Evolutionary conservation across 768 basidiomycete species (phyloP), one percentile per base, ranked within the genome.

Genomic region (Lactarius sanguifluus): DNA sequence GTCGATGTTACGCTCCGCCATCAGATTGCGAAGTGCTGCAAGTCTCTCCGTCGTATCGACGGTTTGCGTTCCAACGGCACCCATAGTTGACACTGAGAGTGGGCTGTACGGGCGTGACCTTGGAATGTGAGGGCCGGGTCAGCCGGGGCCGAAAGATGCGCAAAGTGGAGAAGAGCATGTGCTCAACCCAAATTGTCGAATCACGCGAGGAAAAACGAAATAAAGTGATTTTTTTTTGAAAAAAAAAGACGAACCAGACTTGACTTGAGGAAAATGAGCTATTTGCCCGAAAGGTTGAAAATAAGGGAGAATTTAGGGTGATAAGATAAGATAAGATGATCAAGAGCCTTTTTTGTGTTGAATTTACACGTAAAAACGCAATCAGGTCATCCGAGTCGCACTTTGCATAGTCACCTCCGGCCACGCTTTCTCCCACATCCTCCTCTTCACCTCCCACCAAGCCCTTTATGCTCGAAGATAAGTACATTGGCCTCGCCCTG

Each of bases 401-500:
- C 32, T 9, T n/a, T 54, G 16, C 25, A 3, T 50, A 43, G 3
- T 57, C 61, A 59, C 54, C n/a, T 28, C 43, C 18, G n/a, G 43
- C 56, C 59, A 47, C 64, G 20, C 59, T 32, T 52, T 28, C 40
- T 61, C 34, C 6, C 61, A 50, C 60, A 57, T 32, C 50, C 57
- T 41, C 50, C 41, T 47, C 43, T 41, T 32, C 50, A 18, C 30
- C 58, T 4, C 41, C 10, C 30, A 30, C 56, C 15, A 43, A 13
- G 6, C 20, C 41, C 50, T 36, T 62, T 58, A 90, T 91, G 87
- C 79, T 94, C 30, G 93, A 97, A 72, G 96, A 97, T 80, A 97
- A 95, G 80, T 96, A 94, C 76, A 93, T 98, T 58, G 97, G 97
- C 38, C 85, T 99, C 61, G 84, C 86, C 30, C 86, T 99, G 63